Conservation (phyloP, 148 eudicot species). For the Diospyros lotus region DNA sequence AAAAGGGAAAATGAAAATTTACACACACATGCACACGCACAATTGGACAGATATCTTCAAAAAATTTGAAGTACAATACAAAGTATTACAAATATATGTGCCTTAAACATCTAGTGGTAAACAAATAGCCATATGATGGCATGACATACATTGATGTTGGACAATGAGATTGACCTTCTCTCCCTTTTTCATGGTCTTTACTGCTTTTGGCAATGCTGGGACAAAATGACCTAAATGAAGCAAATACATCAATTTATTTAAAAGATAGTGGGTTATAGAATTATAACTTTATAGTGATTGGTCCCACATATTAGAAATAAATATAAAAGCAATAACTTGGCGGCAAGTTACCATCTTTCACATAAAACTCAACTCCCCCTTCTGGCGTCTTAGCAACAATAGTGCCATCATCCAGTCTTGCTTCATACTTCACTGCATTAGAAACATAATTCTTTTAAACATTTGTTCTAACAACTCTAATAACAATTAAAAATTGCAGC, state of each 20-base stretch:
- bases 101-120: background rate
- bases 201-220: conserved; percentile 50
- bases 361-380: conserved; percentile 45
- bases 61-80: background rate
- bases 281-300: background rate
- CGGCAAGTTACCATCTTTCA: conserved; percentile 48
- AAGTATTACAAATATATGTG: background rate
- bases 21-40: too few species aligned
- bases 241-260: background rate
- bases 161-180: conserved; percentile 53
- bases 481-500: background rate
- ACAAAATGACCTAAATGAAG: conserved; percentile 46
- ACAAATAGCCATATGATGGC: background rate
- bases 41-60: background rate
- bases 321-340: background rate
- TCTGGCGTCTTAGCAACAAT: conserved; percentile 38
- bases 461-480: background rate
- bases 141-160: conserved; percentile 52
- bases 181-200: conserved; percentile 59
- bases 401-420: conserved; percentile 36
- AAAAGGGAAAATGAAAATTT: background rate
- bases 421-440: conserved; percentile 48
- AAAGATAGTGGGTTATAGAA: background rate
- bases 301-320: background rate
- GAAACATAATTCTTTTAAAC: background rate